Evolutionary conservation across 768 basidiomycete genomes (phyloP).

Genomic region (Russula earlei): DNA sequence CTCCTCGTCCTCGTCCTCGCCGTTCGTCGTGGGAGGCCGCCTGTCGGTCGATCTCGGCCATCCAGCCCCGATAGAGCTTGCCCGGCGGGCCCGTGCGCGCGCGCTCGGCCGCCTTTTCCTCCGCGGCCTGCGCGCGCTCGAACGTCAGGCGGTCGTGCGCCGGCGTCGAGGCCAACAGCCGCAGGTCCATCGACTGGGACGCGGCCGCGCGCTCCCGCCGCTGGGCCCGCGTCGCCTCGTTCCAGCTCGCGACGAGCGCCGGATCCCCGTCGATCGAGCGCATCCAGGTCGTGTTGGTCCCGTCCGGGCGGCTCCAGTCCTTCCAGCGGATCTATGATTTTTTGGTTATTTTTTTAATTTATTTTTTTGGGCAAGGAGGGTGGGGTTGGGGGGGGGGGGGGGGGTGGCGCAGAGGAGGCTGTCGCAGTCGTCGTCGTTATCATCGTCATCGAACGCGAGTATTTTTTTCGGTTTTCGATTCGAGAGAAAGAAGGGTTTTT

Average conservation of each 20-base stretch:
- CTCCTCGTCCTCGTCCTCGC: no score
- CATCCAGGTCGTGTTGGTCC: slow-evolving; percentile 19
- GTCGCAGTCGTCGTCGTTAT: no score
- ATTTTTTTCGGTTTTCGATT: no score
- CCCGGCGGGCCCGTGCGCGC: neutral
- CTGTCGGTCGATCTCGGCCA: neutral
- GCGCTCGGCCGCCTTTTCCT: slow-evolving; percentile 13
- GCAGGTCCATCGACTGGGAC: slow-evolving; percentile 9
- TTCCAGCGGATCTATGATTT: slow-evolving; percentile 18
- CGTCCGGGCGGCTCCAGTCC: slow-evolving; percentile 17
- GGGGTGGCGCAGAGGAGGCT: no score
- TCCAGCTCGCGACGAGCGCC: slow-evolving; percentile 4
- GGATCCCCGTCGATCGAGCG: neutral
- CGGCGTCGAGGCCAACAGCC: slow-evolving; percentile 1
- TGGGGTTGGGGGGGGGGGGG: no score
- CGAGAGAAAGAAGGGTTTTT: no score
- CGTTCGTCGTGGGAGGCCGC: neutral
- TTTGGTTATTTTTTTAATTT: no score
- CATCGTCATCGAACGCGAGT: no score
- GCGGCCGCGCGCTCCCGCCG: neutral
- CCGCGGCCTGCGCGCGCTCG: slow-evolving; percentile 11
- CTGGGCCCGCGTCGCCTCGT: slow-evolving; percentile 1
- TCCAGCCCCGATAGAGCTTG: slow-evolving; percentile 5
- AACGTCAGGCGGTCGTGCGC: slow-evolving; percentile 16
- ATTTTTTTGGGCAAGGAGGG: no score